Evolutionary conservation across 1,139 yeast genomes (phyloP), one percentile per base, ranked within the genome.

Genomic region (Lodderomyces parapsilosis): DNA sequence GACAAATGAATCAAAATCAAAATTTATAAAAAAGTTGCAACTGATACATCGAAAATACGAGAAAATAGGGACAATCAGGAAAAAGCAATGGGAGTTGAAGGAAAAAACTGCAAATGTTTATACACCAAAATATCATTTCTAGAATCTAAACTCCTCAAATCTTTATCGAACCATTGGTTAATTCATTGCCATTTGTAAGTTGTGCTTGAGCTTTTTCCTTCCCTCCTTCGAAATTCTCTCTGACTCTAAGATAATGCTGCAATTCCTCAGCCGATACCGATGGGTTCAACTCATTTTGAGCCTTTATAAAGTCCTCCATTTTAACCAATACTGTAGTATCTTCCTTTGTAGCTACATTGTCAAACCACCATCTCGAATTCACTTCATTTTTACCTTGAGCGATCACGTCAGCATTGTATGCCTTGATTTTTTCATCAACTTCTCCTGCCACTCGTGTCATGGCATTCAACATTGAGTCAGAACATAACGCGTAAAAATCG

Each of bases 401-500:
- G 6, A 22, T 41, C 35, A 66, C 52, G 2, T 50, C 56, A 8
- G 54, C 47, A 54, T 88, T 89, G 56, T 74, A 81, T 14, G 55
- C 50, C 39, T 68, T 68, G 41, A 90, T 76, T 58, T 85, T 86
- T 3, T 53, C 58, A 56, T 93, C 98, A 10, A 86, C 91, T 33
- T 75, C 80, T 18, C 74, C 74, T 0, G 98, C 97, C 0, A 85
- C 83, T 54, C 97, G 71, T 1, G 93, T 86, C 96, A 93, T 91
- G 7, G 98, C 96, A 62, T 88, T 89, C 55, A 90, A 73, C 94
- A 91, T 88, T 0, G 97, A 87, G 62, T 93, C 98, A 0, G 96
- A 85, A 59, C 96, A 89, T 51, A 91, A 70, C 0, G 99, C 99
- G 63, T 93, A 93, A 63, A 93, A 91, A 63, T 93, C 99, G 4